These are phyloP conservation scores for Penicillium flavigenum DNA, from an alignment of 495 filamentous ascomycete species.

Conservation along the genomic window DNA sequence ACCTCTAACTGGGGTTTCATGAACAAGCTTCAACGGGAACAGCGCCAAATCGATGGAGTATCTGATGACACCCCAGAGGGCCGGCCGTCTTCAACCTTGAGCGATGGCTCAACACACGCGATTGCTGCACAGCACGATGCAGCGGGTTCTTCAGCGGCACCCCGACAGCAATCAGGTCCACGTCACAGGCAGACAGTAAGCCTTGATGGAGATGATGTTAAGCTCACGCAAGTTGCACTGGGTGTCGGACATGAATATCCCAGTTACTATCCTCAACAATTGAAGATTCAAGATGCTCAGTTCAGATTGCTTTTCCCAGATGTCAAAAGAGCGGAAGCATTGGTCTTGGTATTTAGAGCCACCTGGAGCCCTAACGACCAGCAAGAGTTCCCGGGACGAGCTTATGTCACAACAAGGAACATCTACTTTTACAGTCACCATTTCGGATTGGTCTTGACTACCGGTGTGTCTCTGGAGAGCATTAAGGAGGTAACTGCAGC, in stretches of 20 bases:
- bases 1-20: constrained; percentile 79
- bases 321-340: constrained; percentile 67
- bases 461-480: constrained; percentile 65
- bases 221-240: constrained; percentile 43
- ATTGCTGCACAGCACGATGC: constrained; percentile 24
- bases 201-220: constrained; percentile 60
- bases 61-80: constrained; percentile 31
- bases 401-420: constrained; percentile 80
- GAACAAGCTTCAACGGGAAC: constrained; percentile 61
- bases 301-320: constrained; percentile 88
- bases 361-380: constrained; percentile 74
- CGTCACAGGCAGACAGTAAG: constrained; percentile 80
- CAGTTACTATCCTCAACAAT: constrained; percentile 73
- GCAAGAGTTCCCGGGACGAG: constrained; percentile 81
- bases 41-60: constrained; percentile 43
- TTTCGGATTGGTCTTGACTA: constrained; percentile 84
- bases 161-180: constrained; percentile 22
- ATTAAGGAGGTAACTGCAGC: constrained; percentile 89
- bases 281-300: constrained; percentile 87
- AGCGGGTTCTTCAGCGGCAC: constrained; percentile 11
- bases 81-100: constrained; percentile 27
- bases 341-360: constrained; percentile 76
- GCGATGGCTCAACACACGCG: constrained; percentile 31
- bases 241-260: constrained; percentile 63
- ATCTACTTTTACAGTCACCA: constrained; percentile 97